A percentile compares a stretch with the other conserved stretches of the same genome.
Conservation (phyloP, 345 rosid species). For the Kandelia obovata region DNA sequence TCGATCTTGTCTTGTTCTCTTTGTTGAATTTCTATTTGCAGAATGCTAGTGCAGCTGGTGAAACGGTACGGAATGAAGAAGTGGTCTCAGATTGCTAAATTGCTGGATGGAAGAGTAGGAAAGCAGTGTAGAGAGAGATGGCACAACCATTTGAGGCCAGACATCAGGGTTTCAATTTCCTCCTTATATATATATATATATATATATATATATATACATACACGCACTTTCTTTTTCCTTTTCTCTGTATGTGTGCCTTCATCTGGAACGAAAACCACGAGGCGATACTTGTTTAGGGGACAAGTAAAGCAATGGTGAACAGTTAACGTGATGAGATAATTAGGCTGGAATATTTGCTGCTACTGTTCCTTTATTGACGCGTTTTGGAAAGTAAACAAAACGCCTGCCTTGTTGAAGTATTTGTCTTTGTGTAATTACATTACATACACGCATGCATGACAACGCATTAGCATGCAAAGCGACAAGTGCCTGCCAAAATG, state of each 20-base stretch:
- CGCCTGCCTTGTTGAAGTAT: neutral
- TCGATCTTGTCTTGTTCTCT: neutral
- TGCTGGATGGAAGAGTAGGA: slow-evolving; percentile 60
- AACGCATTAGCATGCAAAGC: slow-evolving; percentile 16
- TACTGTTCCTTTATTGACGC: no score
- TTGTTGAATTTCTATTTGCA: slow-evolving; percentile 10
- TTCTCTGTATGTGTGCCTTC: neutral
- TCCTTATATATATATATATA: neutral
- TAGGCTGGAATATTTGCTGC: no score
- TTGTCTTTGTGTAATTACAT: neutral
- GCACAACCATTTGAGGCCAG: slow-evolving; percentile 82
- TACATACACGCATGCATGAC: neutral
- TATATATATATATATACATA: no score
- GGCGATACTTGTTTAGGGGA: no score
- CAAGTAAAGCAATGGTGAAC: no score
- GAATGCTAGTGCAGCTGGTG: slow-evolving; percentile 50
- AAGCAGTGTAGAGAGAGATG: slow-evolving; percentile 92
- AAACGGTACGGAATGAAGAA: slow-evolving; percentile 47
- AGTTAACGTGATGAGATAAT: no score
- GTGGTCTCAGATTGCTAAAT: slow-evolving; percentile 72
- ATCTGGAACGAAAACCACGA: no score
- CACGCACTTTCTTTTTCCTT: neutral
- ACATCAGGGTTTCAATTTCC: slow-evolving; percentile 55
- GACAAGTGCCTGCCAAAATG: neutral
- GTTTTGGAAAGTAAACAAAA: neutral